Base-by-base conservation (phyloP, 2,329 filamentous ascomycete genomes). In the Penicillium sp. region DNA sequence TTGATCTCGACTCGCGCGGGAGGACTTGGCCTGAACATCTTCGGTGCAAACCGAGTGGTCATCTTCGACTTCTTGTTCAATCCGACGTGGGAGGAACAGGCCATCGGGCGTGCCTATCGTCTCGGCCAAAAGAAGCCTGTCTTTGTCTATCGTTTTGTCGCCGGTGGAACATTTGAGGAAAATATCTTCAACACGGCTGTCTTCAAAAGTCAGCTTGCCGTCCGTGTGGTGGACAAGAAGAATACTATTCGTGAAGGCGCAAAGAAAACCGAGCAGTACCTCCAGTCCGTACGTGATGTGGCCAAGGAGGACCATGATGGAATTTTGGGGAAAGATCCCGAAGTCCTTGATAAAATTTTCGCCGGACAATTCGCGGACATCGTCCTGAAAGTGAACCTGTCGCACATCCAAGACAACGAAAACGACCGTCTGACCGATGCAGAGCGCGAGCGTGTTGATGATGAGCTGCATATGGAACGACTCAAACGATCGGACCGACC, bases 21-120 rank as follows among this genome's bases (percentile, higher is more conserved):
- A 20, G 89, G 89, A 0, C 73, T 90, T 1, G 91, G 91, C 0
- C 75, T 95, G 43, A 96, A 96, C 56, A 86, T 96, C 10, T 81
- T 82, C 35, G 84, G 86, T 1, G 91, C 91, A 1, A 95, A 90
- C 65, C 82, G 91, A 18, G 88, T 95, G 1, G 80, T 96, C 18
- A 86, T 96, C 18, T 87, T 95, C 48, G 91, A 96, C 65, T 89
- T 87, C 62, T 77, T 79, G 53, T 95, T 84, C 72, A 93, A 91
- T 55, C 91, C 91, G 0, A 79, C 83, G 4, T 78, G 84, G 64
- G 91, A 95, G 67, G 85, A 90, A 61, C 91, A 96, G 69, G 91
- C 91, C 1, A 82, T 95, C 44, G 91, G 89, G 1, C 81, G 91
- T 46, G 86, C 88, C 0, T 95, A 93, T 68, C 87, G 91, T 1